phyloP scores from a whole-genome alignment of 1,139 yeast species.

The Candida smagusa region DNA sequence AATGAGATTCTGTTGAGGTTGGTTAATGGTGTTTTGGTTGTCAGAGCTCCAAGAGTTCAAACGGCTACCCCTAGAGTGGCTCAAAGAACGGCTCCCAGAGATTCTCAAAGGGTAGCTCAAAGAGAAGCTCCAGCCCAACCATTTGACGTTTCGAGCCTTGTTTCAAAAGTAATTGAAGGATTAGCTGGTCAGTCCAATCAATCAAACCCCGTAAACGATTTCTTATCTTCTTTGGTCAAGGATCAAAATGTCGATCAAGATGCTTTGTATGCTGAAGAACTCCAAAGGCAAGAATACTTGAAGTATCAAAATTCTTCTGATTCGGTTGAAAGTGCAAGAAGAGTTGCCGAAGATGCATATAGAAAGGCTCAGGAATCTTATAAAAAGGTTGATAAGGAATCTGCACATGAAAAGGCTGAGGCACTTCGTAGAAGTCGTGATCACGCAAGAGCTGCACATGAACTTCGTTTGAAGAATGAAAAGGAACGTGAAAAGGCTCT shows the following conservation, averaged over 20 bases:
- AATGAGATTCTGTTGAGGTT: conserved; percentile 1
- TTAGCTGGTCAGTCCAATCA: conserved; percentile 7
- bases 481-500: conserved; percentile 7
- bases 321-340: background rate
- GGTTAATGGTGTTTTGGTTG: background rate
- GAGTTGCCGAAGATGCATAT: conserved; percentile 1
- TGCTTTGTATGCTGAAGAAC: background rate
- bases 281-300: background rate
- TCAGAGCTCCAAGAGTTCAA: background rate
- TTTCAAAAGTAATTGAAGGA: conserved; percentile 6
- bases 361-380: conserved; percentile 4
- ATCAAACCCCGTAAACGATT: background rate
- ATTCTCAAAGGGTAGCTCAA: background rate
- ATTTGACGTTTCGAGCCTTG: background rate
- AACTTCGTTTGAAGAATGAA: conserved; percentile 5
- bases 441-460: conserved; percentile 9
- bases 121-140: background rate
- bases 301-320: conserved; percentile 1
- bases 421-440: conserved; percentile 12
- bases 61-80: background rate
- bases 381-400: conserved; percentile 1
- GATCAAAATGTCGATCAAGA: background rate
- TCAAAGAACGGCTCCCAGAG: background rate
- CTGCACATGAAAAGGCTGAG: conserved; percentile 8
- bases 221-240: background rate